Conservation (phyloP, 768 basidiomycete genomes). For the Lentinula edodes region DNA sequence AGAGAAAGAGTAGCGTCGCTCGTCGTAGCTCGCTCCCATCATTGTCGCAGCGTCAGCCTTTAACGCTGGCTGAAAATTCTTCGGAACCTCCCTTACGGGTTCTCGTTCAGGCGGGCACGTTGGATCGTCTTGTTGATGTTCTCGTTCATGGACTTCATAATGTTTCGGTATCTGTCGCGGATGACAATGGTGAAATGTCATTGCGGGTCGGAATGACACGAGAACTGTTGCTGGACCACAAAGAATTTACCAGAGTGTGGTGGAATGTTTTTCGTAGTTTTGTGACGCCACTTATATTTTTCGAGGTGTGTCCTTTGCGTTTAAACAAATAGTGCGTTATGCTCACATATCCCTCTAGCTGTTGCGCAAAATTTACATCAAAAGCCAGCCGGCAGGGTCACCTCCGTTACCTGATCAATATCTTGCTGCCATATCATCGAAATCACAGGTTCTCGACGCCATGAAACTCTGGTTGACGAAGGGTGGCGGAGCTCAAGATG, state of each 20-base stretch:
- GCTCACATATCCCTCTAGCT: too few relatives aligned
- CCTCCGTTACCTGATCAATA: conserved; percentile 40
- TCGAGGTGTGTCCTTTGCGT: too few relatives aligned
- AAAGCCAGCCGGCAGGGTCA: conserved; percentile 38
- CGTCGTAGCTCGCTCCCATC: conserved; percentile 78
- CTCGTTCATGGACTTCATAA: conserved; percentile 74
- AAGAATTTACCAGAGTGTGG: too few relatives aligned
- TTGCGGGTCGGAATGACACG: conserved; percentile 69
- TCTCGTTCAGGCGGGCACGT: conserved; percentile 71
- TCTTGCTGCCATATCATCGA: conserved; percentile 41
- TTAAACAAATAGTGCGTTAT: too few relatives aligned
- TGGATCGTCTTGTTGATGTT: conserved; percentile 68
- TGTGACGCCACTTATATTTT: too few relatives aligned
- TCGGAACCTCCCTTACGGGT: conserved; percentile 72
- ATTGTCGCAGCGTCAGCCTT: conserved; percentile 55
- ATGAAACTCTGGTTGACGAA: conserved; percentile 66
- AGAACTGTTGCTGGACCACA: too few relatives aligned
- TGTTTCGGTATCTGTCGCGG: conserved; percentile 75
- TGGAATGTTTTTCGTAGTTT: too few relatives aligned
- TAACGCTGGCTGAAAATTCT: conserved; percentile 55
- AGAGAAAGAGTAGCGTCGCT: conserved; percentile 72
- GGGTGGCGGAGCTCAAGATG: conserved; percentile 77
- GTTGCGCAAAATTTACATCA: conserved; percentile 62
- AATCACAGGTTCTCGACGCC: conserved; percentile 59
- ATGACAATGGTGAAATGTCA: conserved; percentile 84